Base-by-base conservation (phyloP, 1,139 yeast genomes). In the Keqinozyma sinolaborantium region DNA sequence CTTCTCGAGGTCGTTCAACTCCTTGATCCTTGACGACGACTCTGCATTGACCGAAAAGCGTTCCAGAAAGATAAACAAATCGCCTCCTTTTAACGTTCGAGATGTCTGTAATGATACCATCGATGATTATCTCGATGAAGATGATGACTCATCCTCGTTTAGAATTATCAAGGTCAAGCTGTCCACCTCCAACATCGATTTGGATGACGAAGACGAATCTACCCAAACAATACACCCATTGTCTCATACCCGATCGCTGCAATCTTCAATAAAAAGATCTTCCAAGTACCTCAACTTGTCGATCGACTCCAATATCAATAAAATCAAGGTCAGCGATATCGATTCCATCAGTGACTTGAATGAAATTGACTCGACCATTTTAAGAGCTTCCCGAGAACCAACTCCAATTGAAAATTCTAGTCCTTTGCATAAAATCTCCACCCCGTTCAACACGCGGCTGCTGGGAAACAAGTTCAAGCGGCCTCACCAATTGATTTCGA, bases 201-300 rank as follows among this genome's bases (percentile, higher is more conserved):
- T 56, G 47, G 27, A 35, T 47, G 34, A 38, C 20, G 32, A 24
- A 10, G 41, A 33, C 12, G 27, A 30, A 26, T n/a, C 36, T 7
- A 28, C 31, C 23, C 32, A 24, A 14, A 18, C 38, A n/a, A 35
- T 28, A 23, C 33, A 31, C 30, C 33, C 20, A 11, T 14, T 27
- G 13, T 25, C 21, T 25, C 5, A 23, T 18, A 16, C 26, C 25
- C 13, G 25, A 28, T 15, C 28, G 19, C 30, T 31, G 10, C 38
- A 38, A 24, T 49, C 58, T 8, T 60, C 70, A 14, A 64, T 69
- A 19, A 66, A 64, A 34, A 48, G 76, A 30, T 71, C 77, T 1
- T 62, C 70, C 12, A 73, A 73, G 39, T 72, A 58, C 41, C 47
- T 72, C 33, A 71, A 70, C 40, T 56, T 73, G 14, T 66, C 72